Conservation (phyloP, 176 grass and related monocot genomes). For the Cocos nucifera region DNA sequence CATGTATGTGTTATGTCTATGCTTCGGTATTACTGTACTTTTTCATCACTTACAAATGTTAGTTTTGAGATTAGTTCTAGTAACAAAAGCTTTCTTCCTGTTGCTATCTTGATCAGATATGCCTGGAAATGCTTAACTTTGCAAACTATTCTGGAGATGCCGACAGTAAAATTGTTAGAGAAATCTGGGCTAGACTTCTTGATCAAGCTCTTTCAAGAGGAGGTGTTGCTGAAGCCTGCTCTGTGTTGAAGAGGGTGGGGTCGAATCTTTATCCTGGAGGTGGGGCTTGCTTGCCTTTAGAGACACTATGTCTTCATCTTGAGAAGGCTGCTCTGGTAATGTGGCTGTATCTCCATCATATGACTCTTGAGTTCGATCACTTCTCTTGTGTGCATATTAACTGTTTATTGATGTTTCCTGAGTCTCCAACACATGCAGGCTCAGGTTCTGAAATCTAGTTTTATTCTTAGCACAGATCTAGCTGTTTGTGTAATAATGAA, state of each 20-base stretch:
- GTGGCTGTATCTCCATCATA: not conserved
- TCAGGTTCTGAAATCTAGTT: too few species aligned
- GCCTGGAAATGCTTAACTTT: constrained; percentile 8
- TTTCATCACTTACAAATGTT: too few species aligned
- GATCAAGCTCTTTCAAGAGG: constrained; percentile 11
- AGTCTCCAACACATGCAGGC: too few species aligned
- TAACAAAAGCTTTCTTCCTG: too few species aligned
- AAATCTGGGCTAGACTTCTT: constrained; percentile 3
- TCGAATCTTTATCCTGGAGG: not conserved
- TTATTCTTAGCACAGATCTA: too few species aligned
- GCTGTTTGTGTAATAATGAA: too few species aligned
- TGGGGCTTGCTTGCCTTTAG: constrained; percentile 2
- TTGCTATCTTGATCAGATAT: not conserved
- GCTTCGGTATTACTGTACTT: too few species aligned
- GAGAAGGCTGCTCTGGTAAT: constrained; percentile 5
- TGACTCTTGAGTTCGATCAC: not conserved
- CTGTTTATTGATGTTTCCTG: too few species aligned
- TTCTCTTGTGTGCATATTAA: not conserved
- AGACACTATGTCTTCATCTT: constrained; percentile 4
- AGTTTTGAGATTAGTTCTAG: too few species aligned
- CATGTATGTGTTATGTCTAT: too few species aligned
- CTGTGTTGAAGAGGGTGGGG: constrained; percentile 5
- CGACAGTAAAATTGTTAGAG: constrained; percentile 2
- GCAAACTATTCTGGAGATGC: not conserved
- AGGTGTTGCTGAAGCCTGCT: constrained; percentile 3